Percentiles rank a stretch among this genome's conserved stretches.
Evolutionary conservation across 352 stramenopile species (phyloP).

Genomic region (Halophytophthora polymorphica): DNA sequence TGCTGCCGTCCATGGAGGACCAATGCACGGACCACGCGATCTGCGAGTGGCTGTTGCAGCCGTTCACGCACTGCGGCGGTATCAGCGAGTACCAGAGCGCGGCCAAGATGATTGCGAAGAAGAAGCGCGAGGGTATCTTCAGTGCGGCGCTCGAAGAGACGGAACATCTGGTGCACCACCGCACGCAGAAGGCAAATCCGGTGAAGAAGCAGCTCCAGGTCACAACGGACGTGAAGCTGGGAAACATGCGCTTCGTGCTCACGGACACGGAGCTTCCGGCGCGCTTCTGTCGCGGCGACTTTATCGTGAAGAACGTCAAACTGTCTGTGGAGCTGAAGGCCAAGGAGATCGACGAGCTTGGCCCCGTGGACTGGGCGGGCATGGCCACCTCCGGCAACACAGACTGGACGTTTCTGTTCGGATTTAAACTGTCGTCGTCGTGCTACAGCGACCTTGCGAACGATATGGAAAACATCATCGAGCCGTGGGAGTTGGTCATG

Average conservation of each 20-base stretch:
- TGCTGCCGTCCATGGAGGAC: conserved; percentile 41
- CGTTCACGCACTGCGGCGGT: conserved; percentile 60
- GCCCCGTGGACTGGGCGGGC: conserved; percentile 44
- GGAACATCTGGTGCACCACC: conserved; percentile 51
- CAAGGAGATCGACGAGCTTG: conserved; percentile 53
- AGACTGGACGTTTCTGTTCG: conserved; percentile 59
- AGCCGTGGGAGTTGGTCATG: conserved; percentile 63
- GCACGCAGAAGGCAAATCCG: conserved; percentile 30
- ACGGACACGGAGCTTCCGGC: conserved; percentile 53
- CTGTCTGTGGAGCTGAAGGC: conserved; percentile 48
- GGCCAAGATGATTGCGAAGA: conserved; percentile 58
- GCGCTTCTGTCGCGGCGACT: conserved; percentile 53
- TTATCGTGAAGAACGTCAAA: conserved; percentile 64
- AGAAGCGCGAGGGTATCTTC: conserved; percentile 68
- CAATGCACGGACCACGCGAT: conserved; percentile 33
- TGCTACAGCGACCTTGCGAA: conserved; percentile 68
- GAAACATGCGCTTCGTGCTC: conserved; percentile 59
- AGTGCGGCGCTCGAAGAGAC: conserved; percentile 46
- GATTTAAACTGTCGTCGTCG: conserved; percentile 61
- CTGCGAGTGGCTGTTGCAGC: conserved; percentile 56
- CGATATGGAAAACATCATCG: conserved; percentile 73
- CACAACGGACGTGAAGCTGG: conserved; percentile 59
- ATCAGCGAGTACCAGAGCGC: conserved; percentile 71
- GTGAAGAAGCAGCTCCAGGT: conserved; percentile 60
- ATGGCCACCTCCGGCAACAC: conserved; percentile 55